Evolutionary conservation across 176 grass and related monocot species (phyloP).

Genomic region (Triticum monococcum): DNA sequence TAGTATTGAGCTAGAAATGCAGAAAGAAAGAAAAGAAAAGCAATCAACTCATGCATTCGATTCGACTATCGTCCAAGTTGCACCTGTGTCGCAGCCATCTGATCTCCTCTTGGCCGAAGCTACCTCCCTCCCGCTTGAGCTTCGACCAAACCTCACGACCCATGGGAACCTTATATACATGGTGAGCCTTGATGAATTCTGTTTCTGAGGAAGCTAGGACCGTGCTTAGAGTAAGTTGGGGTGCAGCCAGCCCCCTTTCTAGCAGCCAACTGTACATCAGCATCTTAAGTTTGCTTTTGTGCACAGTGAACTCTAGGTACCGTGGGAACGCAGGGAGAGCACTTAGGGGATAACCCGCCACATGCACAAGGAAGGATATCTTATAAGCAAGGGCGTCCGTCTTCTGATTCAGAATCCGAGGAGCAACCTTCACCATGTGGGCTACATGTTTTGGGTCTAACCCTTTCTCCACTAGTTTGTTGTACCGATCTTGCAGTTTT

Average conservation of each 20-base stretch:
- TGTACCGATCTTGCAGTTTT: conserved; percentile 47
- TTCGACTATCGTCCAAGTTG: no score
- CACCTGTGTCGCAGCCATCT: no score
- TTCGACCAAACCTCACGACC: conserved; percentile 43
- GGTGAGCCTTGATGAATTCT: conserved; percentile 14
- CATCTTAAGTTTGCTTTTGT: conserved; percentile 46
- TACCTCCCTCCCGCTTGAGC: conserved; percentile 31
- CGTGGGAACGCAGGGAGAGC: neutral
- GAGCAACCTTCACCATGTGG: conserved; percentile 41
- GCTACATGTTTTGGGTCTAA: conserved; percentile 38
- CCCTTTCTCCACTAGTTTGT: conserved; percentile 48
- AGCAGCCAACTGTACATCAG: conserved; percentile 59
- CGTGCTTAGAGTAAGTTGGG: conserved; percentile 35
- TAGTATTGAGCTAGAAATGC: no score
- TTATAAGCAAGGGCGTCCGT: conserved; percentile 45
- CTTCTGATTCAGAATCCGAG: conserved; percentile 58
- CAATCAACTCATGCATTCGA: no score
- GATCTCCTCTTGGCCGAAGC: neutral
- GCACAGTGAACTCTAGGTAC: conserved; percentile 44
- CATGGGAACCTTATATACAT: conserved; percentile 17
- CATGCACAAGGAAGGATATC: conserved; percentile 47
- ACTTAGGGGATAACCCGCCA: conserved; percentile 45
- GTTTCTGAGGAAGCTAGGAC: conserved; percentile 51
- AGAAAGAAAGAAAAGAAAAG: no score
- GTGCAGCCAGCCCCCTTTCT: conserved; percentile 29